Evolutionary conservation across 1,284 basidiomycete genomes (phyloP).

Genomic region (Albatrellus sp.): DNA sequence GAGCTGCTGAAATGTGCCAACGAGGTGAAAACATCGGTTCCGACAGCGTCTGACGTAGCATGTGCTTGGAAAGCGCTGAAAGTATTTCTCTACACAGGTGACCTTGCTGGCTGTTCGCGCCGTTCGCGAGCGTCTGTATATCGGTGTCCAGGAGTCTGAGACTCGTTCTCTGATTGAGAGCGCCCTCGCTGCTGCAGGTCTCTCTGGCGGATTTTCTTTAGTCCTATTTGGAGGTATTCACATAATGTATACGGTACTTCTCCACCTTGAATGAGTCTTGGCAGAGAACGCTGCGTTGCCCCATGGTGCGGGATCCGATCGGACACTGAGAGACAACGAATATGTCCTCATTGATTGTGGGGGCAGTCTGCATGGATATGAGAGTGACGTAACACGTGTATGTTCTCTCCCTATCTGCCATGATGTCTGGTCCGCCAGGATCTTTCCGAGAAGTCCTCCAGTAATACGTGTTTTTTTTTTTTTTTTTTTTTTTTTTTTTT

Average conservation of each 20-base stretch:
- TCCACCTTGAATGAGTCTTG: not conserved
- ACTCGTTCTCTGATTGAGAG: conserved; percentile 41
- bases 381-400: conserved; percentile 70
- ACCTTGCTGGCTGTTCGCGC: conserved; percentile 65
- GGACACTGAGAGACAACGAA: conserved; percentile 41
- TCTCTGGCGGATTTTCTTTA: conserved; percentile 45
- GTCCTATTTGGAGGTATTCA: conserved; percentile 68
- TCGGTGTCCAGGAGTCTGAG: conserved; percentile 70
- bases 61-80: not conserved
- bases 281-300: conserved; percentile 77
- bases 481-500: too few species aligned
- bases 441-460: not conserved
- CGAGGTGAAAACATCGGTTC: conserved; percentile 35
- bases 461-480: not conserved
- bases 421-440: not conserved
- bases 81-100: conserved; percentile 28
- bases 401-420: conserved; percentile 12
- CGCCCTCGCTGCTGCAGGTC: conserved; percentile 45
- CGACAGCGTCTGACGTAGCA: conserved; percentile 7
- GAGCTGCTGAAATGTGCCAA: conserved; percentile 68
- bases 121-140: conserved; percentile 45
- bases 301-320: conserved; percentile 68
- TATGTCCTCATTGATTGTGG: conserved; percentile 73
- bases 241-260: not conserved
- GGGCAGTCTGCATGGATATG: conserved; percentile 60